A percentile compares a stretch with the other conserved stretches of the same genome.
Evolutionary conservation across 75 land plant species (phyloP).

Genomic region (Chamaecyparis obtusa): DNA sequence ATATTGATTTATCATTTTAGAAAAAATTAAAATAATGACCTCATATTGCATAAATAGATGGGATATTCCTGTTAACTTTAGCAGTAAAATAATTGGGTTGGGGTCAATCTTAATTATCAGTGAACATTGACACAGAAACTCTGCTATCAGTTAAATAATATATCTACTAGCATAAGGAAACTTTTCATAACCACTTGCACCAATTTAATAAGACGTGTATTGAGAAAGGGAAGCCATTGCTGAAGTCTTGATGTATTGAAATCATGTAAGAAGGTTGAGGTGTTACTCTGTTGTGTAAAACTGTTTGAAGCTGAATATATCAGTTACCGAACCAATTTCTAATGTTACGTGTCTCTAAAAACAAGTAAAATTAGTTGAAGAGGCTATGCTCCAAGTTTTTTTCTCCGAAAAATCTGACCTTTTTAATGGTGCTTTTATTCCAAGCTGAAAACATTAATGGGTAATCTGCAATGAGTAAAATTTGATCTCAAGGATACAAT

Average conservation of each 20-base stretch:
- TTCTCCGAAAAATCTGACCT: neutral
- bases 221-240: neutral
- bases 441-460: neutral
- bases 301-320: neutral
- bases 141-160: neutral
- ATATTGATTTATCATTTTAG: neutral
- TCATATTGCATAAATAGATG: neutral
- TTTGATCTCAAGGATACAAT: neutral
- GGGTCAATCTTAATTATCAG: neutral
- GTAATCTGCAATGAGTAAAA: neutral
- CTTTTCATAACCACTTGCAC: neutral
- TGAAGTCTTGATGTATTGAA: neutral
- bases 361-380: neutral
- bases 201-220: neutral
- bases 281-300: neutral
- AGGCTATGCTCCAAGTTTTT: neutral
- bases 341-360: neutral
- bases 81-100: neutral
- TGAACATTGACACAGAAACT: neutral
- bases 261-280: neutral
- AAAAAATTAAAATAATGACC: neutral
- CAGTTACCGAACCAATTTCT: neutral
- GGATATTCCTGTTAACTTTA: neutral
- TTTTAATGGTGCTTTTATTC: neutral
- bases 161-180: neutral